phyloP scores from a whole-genome alignment of 2,329 filamentous ascomycete genomes.

The Biscogniauxia marginata region DNA sequence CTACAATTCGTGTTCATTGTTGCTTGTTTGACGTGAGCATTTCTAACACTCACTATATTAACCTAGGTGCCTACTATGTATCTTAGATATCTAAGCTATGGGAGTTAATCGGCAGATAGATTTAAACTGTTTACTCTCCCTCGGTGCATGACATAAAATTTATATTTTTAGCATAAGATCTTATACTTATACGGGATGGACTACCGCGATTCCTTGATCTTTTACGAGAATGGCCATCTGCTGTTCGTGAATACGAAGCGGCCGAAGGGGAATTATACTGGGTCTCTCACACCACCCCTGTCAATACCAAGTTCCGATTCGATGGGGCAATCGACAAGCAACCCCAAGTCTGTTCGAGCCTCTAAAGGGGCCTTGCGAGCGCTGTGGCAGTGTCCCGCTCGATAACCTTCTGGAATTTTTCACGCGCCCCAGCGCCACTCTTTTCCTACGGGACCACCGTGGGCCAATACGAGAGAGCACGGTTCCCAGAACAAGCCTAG shows the following conservation, averaged over 20 bases:
- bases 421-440: constrained; percentile 17
- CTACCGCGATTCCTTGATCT: constrained; percentile 6
- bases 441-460: constrained; percentile 3
- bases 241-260: constrained; percentile 29
- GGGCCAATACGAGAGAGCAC: not conserved
- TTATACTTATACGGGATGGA: not conserved
- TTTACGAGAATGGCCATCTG: constrained; percentile 17
- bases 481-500: not conserved
- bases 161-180: too few species aligned
- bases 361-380: not conserved
- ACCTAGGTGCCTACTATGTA: too few species aligned
- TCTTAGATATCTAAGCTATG: too few species aligned
- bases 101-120: too few species aligned
- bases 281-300: not conserved
- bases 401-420: constrained; percentile 20
- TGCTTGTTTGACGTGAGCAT: too few species aligned
- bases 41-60: too few species aligned
- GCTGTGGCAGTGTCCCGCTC: constrained; percentile 6
- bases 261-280: constrained; percentile 20
- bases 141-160: too few species aligned
- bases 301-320: not conserved
- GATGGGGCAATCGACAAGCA: not conserved
- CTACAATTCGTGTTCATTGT: too few species aligned
- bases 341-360: not conserved
- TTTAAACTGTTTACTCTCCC: too few species aligned